Evolutionary conservation across 2,329 filamentous ascomycete species (phyloP).

Genomic region (Monosporascus sp.): DNA sequence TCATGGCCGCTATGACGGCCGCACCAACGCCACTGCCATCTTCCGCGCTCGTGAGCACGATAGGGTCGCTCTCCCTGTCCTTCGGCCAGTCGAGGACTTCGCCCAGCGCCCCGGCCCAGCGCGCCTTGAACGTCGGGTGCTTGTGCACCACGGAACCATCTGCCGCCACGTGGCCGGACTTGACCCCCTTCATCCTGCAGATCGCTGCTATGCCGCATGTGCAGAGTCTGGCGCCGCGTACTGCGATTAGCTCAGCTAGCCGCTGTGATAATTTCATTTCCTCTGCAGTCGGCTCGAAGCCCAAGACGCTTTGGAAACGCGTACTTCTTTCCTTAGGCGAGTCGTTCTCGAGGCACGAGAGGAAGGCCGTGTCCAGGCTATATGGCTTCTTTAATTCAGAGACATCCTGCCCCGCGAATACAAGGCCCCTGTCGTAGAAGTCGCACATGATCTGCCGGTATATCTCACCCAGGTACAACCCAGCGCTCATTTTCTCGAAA

Average conservation of each 20-base stretch:
- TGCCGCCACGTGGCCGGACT: conserved; percentile 66
- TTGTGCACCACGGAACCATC: conserved; percentile 76
- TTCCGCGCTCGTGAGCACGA: conserved; percentile 63
- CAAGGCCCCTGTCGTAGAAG: conserved; percentile 41
- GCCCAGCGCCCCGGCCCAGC: conserved; percentile 62
- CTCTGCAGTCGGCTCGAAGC: conserved; percentile 41
- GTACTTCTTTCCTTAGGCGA: conserved; percentile 57
- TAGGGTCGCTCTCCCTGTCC: conserved; percentile 59
- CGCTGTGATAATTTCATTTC: conserved; percentile 67
- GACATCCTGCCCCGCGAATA: conserved; percentile 63
- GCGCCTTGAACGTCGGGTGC: conserved; percentile 70
- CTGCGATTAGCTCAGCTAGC: conserved; percentile 68
- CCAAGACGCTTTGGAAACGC: no score
- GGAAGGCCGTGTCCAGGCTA: conserved; percentile 65
- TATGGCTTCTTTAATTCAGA: conserved; percentile 62
- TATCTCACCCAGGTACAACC: conserved; percentile 65
- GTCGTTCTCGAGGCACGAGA: conserved; percentile 65
- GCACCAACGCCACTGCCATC: conserved; percentile 72
- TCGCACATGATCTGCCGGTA: conserved; percentile 59
- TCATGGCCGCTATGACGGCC: conserved; percentile 58
- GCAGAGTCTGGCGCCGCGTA: conserved; percentile 65
- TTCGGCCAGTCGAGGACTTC: conserved; percentile 69
- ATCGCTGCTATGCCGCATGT: conserved; percentile 72
- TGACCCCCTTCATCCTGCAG: conserved; percentile 67
- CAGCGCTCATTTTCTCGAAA: conserved; percentile 72